Conservation (phyloP, 352 stramenopile genomes). For the Aphanomyces euteiches region DNA sequence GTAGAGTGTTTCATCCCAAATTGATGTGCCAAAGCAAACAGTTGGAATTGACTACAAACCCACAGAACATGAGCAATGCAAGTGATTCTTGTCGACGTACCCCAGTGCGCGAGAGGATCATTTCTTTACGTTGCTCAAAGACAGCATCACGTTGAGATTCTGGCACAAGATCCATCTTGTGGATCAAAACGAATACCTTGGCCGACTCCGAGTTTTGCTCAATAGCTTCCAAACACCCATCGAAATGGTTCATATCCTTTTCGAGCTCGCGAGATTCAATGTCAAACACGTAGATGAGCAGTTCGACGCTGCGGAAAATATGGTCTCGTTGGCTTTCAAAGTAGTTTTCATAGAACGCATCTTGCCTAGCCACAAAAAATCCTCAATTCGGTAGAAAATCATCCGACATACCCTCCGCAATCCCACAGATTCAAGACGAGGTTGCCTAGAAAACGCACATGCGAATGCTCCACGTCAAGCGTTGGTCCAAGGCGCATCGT, state of each 20-base stretch:
- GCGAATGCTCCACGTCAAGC: slow-evolving; percentile 88
- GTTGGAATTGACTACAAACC: slow-evolving; percentile 69
- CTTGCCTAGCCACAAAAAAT: slow-evolving; percentile 73
- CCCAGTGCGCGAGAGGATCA: slow-evolving; percentile 89
- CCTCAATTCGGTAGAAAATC: background rate
- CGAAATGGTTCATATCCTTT: slow-evolving; percentile 98
- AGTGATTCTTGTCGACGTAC: slow-evolving; percentile 28
- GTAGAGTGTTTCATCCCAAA: slow-evolving; percentile 99
- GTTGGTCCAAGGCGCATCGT: slow-evolving; percentile 97
- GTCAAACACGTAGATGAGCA: slow-evolving; percentile 99
- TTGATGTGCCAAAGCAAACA: slow-evolving; percentile 96
- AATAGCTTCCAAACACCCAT: slow-evolving; percentile 96
- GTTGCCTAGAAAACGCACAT: slow-evolving; percentile 96
- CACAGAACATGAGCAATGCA: slow-evolving; percentile 36
- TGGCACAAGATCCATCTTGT: slow-evolving; percentile 99
- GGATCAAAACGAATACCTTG: slow-evolving; percentile 98
- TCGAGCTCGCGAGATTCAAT: slow-evolving; percentile 92
- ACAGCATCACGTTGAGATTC: slow-evolving; percentile 85
- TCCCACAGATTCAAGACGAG: slow-evolving; percentile 99
- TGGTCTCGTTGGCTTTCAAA: slow-evolving; percentile 98
- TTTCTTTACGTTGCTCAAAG: slow-evolving; percentile 92
- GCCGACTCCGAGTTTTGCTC: slow-evolving; percentile 98
- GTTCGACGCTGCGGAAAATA: slow-evolving; percentile 98
- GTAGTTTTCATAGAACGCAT: slow-evolving; percentile 99
- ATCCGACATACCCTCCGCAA: slow-evolving; percentile 88